Evolutionary conservation across 257 asterid species (phyloP).

Genomic region (Vinca minor): DNA sequence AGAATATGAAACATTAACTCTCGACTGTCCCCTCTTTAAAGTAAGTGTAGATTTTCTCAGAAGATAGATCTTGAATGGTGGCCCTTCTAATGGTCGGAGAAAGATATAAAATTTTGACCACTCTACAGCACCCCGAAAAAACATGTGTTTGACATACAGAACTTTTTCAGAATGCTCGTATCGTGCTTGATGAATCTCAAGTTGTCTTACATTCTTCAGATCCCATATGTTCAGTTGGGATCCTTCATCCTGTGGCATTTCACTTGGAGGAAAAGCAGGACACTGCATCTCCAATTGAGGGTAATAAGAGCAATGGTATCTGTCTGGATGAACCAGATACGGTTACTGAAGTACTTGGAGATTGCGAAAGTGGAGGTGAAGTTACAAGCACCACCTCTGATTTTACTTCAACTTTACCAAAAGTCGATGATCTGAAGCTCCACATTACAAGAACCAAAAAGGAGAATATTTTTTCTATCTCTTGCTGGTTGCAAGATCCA

Average conservation of each 20-base stretch:
- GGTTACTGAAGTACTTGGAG: conserved; percentile 69
- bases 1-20: conserved; percentile 92
- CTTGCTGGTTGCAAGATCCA: conserved; percentile 72
- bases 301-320: conserved; percentile 24
- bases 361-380: conserved; percentile 33
- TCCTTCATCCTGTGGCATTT: conserved; percentile 83
- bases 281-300: conserved; percentile 28
- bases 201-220: conserved; percentile 75
- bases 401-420: conserved; percentile 21
- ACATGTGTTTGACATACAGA: conserved; percentile 21
- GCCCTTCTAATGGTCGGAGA: conserved; percentile 1
- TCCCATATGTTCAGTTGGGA: conserved; percentile 88
- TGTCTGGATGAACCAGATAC: conserved; percentile 31
- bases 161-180: conserved; percentile 73
- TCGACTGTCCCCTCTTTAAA: conserved; percentile 90
- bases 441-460: conserved; percentile 47
- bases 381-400: conserved; percentile 21
- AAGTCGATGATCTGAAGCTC: conserved; percentile 32
- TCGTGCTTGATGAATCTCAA: conserved; percentile 81
- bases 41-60: conserved; percentile 33
- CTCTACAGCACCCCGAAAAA: background rate
- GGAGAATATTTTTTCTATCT: conserved; percentile 51
- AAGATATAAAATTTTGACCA: background rate
- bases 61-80: conserved; percentile 4
- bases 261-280: conserved; percentile 64